Evolutionary conservation across 2,329 filamentous ascomycete species (phyloP).

Genomic region (Paradendryphiella salina): DNA sequence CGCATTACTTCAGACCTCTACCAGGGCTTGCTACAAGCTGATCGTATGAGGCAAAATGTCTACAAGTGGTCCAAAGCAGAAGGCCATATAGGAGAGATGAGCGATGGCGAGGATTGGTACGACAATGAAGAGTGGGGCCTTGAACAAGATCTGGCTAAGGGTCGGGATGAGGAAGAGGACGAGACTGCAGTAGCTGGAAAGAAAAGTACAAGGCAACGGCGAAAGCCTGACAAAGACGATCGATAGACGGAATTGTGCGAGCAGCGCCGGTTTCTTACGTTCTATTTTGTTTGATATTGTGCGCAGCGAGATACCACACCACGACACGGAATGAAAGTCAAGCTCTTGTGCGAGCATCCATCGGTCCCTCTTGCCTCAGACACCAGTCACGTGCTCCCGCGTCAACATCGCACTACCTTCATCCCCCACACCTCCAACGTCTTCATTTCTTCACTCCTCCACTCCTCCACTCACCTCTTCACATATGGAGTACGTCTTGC

Average conservation of each 20-base stretch:
- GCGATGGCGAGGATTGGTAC: constrained; percentile 88
- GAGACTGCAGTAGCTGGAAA: constrained; percentile 58
- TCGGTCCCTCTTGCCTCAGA: constrained; percentile 21
- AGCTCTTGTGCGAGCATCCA: neutral
- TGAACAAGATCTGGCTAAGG: constrained; percentile 75
- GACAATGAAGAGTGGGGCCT: constrained; percentile 79
- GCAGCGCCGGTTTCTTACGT: neutral
- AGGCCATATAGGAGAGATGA: constrained; percentile 76
- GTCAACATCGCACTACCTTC: constrained; percentile 7
- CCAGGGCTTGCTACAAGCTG: constrained; percentile 70
- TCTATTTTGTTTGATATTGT: constrained; percentile 10
- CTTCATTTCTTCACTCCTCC: neutral
- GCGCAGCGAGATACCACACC: constrained; percentile 31
- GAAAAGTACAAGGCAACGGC: constrained; percentile 51
- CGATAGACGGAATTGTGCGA: constrained; percentile 21
- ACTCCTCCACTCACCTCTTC: neutral
- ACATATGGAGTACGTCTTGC: constrained; percentile 71
- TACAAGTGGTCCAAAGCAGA: constrained; percentile 78
- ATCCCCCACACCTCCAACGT: neutral
- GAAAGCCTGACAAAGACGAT: constrained; percentile 45
- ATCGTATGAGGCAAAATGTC: constrained; percentile 71
- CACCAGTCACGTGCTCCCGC: constrained; percentile 14
- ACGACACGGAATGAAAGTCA: constrained; percentile 12
- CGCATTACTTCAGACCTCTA: constrained; percentile 70
- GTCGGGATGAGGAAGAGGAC: constrained; percentile 77